A percentile compares a stretch with the other conserved stretches of the same genome.
Evolutionary conservation across 768 basidiomycete species (phyloP).

Genomic region (Suillus lakei): DNA sequence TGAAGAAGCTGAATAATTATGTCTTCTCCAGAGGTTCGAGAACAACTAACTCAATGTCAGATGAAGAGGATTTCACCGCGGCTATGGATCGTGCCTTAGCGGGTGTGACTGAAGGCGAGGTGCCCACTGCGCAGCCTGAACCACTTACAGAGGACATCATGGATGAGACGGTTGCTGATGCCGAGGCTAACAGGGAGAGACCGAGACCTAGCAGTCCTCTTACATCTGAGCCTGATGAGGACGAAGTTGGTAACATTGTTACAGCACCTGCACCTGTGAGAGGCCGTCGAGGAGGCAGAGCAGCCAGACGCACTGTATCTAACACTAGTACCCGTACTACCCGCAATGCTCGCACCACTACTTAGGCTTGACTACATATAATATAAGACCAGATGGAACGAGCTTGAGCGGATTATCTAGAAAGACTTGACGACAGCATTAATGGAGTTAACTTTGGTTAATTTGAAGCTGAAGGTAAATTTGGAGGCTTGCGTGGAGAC

Average conservation of each 20-base stretch:
- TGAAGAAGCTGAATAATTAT: background rate
- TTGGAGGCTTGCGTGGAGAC: conserved; percentile 18
- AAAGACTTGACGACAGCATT: conserved; percentile 41
- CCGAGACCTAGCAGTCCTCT: background rate
- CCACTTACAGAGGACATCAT: background rate
- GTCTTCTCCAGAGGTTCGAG: background rate
- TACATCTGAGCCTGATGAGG: background rate
- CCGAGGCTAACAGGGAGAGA: no score
- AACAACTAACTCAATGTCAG: background rate
- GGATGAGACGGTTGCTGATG: no score
- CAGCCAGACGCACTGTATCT: background rate
- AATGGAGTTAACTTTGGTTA: conserved; percentile 26
- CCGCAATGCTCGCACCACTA: background rate
- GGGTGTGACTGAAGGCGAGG: background rate
- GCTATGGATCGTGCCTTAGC: background rate
- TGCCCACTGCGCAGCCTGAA: background rate
- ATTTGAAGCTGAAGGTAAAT: conserved; percentile 19
- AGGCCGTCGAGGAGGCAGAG: background rate
- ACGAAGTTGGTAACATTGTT: background rate
- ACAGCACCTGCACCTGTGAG: background rate
- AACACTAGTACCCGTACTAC: background rate
- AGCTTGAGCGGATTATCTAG: conserved; percentile 36
- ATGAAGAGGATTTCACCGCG: background rate
- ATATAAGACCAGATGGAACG: conserved; percentile 11
- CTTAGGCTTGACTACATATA: background rate